Base-by-base conservation (phyloP, 148 eudicot genomes). In the Rhododendron molle region DNA sequence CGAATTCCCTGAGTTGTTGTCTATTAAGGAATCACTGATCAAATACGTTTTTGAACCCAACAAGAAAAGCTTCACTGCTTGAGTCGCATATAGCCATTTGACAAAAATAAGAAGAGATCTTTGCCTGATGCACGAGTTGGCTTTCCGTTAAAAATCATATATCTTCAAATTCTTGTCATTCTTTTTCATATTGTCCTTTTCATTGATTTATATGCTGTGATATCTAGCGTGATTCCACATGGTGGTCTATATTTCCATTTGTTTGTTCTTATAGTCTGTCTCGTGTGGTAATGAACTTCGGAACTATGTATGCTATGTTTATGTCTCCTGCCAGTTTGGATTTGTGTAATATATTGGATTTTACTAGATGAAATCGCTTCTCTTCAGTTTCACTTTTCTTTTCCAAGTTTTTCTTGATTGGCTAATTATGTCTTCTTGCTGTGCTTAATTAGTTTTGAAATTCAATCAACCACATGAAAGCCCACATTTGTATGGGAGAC, bases 31-130 rank as follows among this genome's bases (percentile, higher is more conserved):
- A 43, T 67, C 84, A 5, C 77, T 83, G n/a, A 26, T 83, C 28
- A 83, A 83, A 49, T 83, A 60, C 20, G 58, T 83, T 20, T 83
- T 83, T 28, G 77, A 83, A 15, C 84, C 84, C 34, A 83, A 83
- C 20, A 44, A n/a, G 84, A 83, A 83, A 67, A 83, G 34, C 52
- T 43, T 67, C 56, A 26, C 52, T n/a, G 76, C 58, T 67, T 83
- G 84, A 83, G 20, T 36, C 32, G 50, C 44, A 20, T 21, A 58
- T 34, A 23, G 10, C 49, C 84, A 60, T 82, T 20, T 82, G 49
- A 38, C n/a, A 12, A 21, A n/a, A 21, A 9, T 2, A 40, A 40
- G 50, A 34, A 15, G 23, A 81, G 83, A 81, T 81, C 49, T 36
- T 81, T 11, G 72, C 49, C 11, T 32, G 7, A 62, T 34, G 47